phyloP scores from a whole-genome alignment of 2,329 filamentous ascomycete genomes.

The Pyrenochaeta sp. region DNA sequence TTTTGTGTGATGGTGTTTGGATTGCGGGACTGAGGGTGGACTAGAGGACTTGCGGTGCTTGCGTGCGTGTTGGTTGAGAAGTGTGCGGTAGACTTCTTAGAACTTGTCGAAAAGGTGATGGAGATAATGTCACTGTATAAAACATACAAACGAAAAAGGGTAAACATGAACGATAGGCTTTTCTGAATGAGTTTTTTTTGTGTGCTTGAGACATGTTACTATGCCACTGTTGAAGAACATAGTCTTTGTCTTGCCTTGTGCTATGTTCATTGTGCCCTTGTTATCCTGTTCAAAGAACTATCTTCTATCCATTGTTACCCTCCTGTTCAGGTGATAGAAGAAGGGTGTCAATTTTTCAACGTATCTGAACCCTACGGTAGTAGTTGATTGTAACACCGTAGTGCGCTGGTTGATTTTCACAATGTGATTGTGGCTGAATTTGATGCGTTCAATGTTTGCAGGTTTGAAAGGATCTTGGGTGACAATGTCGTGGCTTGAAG shows the following conservation, averaged over 20 bases:
- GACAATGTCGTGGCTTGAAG: not conserved
- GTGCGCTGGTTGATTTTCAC: too few species aligned
- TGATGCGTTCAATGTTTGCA: too few species aligned
- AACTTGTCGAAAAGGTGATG: constrained; percentile 18
- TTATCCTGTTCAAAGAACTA: constrained; percentile 5
- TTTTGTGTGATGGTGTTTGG: constrained; percentile 2
- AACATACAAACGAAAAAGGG: constrained; percentile 37
- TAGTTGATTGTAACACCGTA: constrained; percentile 8
- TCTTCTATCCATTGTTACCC: constrained; percentile 21
- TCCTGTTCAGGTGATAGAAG: not conserved
- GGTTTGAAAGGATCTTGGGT: too few species aligned
- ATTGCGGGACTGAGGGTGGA: not conserved
- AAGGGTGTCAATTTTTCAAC: not conserved
- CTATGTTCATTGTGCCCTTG: constrained; percentile 27
- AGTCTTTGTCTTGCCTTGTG: constrained; percentile 31
- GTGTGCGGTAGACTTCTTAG: constrained; percentile 7
- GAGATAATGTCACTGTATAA: constrained; percentile 30
- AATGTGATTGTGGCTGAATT: too few species aligned
- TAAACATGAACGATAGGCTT: constrained; percentile 22
- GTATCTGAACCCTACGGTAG: too few species aligned
- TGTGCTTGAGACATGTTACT: constrained; percentile 23
- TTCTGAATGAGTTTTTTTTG: constrained; percentile 42
- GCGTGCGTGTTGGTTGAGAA: too few species aligned
- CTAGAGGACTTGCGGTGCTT: constrained; percentile 10
- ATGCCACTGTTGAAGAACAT: constrained; percentile 22